Evolutionary conservation across 176 grass and related monocot species (phyloP).

Genomic region (Carex cristatella): DNA sequence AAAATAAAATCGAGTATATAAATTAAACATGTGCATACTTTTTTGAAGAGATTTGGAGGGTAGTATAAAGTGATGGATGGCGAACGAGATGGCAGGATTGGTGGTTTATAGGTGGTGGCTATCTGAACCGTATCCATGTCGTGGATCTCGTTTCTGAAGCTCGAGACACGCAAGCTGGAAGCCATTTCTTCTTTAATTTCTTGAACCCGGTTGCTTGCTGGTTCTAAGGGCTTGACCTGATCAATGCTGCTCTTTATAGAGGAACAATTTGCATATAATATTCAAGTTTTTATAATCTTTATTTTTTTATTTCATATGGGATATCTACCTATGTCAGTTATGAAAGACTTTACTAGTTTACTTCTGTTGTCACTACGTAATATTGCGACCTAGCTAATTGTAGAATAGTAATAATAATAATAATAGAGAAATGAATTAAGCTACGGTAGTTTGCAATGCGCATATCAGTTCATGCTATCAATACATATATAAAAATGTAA

Average conservation of each 20-base stretch:
- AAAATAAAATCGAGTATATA: too few species aligned
- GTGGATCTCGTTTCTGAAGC: conserved; percentile 74
- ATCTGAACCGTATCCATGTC: conserved; percentile 46
- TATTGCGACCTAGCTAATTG: not conserved
- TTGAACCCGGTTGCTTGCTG: not conserved
- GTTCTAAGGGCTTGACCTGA: not conserved
- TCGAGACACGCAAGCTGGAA: conserved; percentile 41
- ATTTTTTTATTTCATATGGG: not conserved
- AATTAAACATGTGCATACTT: conserved; percentile 31
- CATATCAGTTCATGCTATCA: too few species aligned
- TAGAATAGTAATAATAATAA: too few species aligned
- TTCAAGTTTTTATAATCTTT: not conserved
- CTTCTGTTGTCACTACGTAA: not conserved
- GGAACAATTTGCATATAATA: not conserved
- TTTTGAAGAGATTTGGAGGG: conserved; percentile 78
- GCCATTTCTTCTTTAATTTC: conserved; percentile 35
- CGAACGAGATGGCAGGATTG: conserved; percentile 15
- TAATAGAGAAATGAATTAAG: too few species aligned
- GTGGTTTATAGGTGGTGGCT: conserved; percentile 5
- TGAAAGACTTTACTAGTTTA: not conserved
- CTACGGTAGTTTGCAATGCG: too few species aligned
- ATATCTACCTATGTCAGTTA: not conserved
- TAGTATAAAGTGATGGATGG: conserved; percentile 36
- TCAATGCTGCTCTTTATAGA: conserved; percentile 20
- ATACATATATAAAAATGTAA: too few species aligned